A percentile compares a stretch with the other conserved stretches of the same genome.
Evolutionary conservation across 352 stramenopile species (phyloP).

Genomic region (Chrysophaeum taylorii): DNA sequence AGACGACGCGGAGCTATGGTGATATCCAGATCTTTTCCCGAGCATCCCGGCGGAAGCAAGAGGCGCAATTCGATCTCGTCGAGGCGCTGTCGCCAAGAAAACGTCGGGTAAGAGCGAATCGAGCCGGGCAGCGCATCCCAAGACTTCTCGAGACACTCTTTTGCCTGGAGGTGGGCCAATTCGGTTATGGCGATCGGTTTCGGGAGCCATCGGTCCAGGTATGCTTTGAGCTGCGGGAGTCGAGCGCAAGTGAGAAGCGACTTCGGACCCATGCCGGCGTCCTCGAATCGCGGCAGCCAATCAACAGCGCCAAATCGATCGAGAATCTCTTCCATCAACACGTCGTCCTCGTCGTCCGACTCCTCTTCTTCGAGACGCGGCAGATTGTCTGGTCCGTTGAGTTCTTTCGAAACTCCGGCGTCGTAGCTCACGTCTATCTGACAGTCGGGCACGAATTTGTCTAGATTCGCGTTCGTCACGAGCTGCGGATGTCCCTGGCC

Average conservation of each 20-base stretch:
- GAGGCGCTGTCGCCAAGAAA: slow-evolving; percentile 4
- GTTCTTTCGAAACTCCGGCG: neutral
- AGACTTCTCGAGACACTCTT: neutral
- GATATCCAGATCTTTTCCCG: neutral
- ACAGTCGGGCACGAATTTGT: slow-evolving; percentile 2
- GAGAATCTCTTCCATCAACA: slow-evolving; percentile 3
- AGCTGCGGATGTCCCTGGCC: slow-evolving; percentile 7
- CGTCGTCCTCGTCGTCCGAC: slow-evolving; percentile 8
- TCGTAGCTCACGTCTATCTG: slow-evolving; percentile 6
- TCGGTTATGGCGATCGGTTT: neutral
- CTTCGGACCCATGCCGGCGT: neutral
- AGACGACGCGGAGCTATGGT: neutral
- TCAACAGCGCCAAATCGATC: neutral
- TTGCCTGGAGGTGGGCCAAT: neutral
- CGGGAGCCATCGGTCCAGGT: neutral
- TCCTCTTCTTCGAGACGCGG: neutral
- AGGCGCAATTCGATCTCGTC: neutral
- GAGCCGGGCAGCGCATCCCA: neutral
- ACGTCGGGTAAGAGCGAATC: neutral
- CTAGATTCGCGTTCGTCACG: slow-evolving; percentile 8
- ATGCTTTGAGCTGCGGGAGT: neutral
- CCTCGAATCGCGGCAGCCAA: neutral
- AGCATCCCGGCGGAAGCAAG: neutral
- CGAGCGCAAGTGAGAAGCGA: slow-evolving; percentile 4
- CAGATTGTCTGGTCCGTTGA: slow-evolving; percentile 7